These are phyloP conservation scores for Metschnikowia cubensis DNA, from an alignment of 805 yeast genomes.

Conservation along the genomic window DNA sequence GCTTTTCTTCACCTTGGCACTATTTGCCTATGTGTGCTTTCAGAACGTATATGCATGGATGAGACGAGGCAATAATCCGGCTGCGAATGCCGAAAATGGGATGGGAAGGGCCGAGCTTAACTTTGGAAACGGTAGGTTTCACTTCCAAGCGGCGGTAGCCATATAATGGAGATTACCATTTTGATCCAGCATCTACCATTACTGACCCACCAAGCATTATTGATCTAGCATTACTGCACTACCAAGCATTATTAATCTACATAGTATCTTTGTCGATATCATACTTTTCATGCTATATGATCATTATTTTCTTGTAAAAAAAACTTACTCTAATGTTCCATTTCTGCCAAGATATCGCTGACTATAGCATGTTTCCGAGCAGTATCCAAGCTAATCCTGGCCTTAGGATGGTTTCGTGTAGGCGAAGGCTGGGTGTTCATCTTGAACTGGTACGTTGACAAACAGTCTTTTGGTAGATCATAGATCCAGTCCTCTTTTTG, in stretches of 20 bases:
- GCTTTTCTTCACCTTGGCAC: constrained; percentile 24
- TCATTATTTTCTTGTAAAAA: no score
- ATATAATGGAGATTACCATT: constrained; percentile 11
- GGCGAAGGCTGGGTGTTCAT: constrained; percentile 7
- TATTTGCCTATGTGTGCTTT: constrained; percentile 28
- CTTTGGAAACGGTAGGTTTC: constrained; percentile 5
- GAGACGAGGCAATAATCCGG: constrained; percentile 19
- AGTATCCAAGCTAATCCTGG: constrained; percentile 11
- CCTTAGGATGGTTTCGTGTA: neutral
- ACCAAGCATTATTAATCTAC: no score
- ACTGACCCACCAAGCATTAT: no score
- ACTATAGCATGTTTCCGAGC: constrained; percentile 22
- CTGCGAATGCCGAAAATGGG: constrained; percentile 6
- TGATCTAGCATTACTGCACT: no score
- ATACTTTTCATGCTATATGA: no score
- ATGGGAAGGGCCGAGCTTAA: constrained; percentile 3
- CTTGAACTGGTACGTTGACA: constrained; percentile 31
- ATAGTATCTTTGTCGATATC: no score
- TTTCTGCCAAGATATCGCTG: constrained; percentile 30
- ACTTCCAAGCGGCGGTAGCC: constrained; percentile 31
- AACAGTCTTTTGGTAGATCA: constrained; percentile 46
- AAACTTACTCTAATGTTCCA: constrained; percentile 6
- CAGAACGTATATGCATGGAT: constrained; percentile 25
- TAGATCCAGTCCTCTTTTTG: constrained; percentile 61
- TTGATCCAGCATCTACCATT: no score